Conservation (phyloP, 352 stramenopile genomes). For the Pythium monospermum region DNA sequence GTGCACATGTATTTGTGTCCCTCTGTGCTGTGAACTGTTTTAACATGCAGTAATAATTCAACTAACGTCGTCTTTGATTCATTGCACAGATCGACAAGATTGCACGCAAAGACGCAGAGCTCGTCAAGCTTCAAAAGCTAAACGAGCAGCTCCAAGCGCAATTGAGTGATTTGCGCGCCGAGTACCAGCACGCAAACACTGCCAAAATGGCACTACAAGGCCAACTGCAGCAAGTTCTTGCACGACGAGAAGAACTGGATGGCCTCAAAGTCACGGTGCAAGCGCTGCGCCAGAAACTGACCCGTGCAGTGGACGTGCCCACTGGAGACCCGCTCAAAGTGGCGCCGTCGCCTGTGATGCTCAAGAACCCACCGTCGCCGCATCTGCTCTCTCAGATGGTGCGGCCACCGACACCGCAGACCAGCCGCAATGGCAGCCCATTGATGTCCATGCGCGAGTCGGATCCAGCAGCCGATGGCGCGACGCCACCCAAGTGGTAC, state of each 20-base stretch:
- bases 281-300: conserved; percentile 31
- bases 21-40: background rate
- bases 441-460: background rate
- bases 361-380: conserved; percentile 22
- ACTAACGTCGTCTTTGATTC: background rate
- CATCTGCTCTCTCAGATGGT: conserved; percentile 33
- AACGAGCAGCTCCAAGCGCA: conserved; percentile 29
- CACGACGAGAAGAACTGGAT: conserved; percentile 55
- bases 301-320: background rate
- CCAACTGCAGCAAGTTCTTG: conserved; percentile 65
- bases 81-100: conserved; percentile 60
- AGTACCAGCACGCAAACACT: conserved; percentile 32
- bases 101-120: conserved; percentile 33
- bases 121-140: conserved; percentile 24
- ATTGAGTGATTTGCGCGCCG: conserved; percentile 36
- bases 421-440: background rate
- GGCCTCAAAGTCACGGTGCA: conserved; percentile 54
- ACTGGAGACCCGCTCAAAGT: background rate
- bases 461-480: conserved; percentile 1
- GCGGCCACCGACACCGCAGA: conserved; percentile 26
- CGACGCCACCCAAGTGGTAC: conserved; percentile 52
- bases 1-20: background rate
- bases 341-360: conserved; percentile 1
- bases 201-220: conserved; percentile 48
- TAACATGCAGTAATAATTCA: too few relatives aligned